phyloP scores from a whole-genome alignment of 441 rosid genomes.

The Gossypium gossypioides region DNA sequence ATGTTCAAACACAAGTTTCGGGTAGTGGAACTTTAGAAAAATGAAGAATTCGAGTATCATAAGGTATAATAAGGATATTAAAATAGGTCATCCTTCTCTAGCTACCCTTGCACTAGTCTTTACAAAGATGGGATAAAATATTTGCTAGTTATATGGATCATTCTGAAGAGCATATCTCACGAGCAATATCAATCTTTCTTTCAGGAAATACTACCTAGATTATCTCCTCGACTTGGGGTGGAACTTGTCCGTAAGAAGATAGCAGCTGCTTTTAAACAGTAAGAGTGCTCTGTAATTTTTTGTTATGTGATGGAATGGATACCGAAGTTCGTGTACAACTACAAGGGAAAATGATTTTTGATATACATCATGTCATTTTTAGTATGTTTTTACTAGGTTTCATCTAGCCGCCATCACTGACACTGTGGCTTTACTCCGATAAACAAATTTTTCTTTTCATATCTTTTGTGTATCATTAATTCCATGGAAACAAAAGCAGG shows the following conservation, averaged over 20 bases:
- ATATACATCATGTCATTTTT: not conserved
- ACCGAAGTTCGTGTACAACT: constrained; percentile 5
- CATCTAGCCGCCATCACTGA: not conserved
- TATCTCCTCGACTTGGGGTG: constrained; percentile 68
- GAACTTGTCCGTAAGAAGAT: constrained; percentile 71
- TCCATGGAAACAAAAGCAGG: constrained; percentile 7
- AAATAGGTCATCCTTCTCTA: not conserved
- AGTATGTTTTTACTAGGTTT: not conserved
- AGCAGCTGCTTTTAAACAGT: constrained; percentile 50
- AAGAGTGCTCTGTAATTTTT: constrained; percentile 13
- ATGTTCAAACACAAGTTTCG: not conserved
- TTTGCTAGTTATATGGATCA: not conserved
- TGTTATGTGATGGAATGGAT: not conserved
- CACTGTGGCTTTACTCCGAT: not conserved
- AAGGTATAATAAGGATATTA: not conserved
- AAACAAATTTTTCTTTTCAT: not conserved
- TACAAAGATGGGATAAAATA: not conserved
- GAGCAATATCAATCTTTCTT: constrained; percentile 13
- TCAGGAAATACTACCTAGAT: constrained; percentile 63
- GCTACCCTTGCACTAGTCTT: not conserved
- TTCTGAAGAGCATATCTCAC: not conserved
- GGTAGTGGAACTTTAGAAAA: not conserved
- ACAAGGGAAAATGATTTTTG: not conserved
- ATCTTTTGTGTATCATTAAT: not conserved
- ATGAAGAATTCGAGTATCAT: not conserved